Conservation (phyloP, 345 rosid species). For the Salix suchowensis region DNA sequence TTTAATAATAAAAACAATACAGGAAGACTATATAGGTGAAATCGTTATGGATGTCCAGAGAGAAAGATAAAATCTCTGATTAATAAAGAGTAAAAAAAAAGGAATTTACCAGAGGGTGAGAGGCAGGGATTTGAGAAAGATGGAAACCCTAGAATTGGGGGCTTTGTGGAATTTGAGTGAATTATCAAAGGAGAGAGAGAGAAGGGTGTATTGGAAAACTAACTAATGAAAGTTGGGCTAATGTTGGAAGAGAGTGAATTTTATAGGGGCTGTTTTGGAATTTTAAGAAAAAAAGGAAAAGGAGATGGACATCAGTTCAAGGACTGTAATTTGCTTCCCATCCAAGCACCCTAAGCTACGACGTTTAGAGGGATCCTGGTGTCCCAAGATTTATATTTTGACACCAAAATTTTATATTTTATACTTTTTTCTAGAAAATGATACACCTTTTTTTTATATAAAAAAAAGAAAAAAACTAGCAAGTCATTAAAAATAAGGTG, state of each 20-base stretch:
- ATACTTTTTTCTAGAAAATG: not conserved
- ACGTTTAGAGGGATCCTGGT: not conserved
- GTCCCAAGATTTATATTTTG: no score
- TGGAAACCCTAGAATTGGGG: slow-evolving; percentile 42
- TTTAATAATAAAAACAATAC: not conserved
- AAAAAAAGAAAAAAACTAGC: no score
- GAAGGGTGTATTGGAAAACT: slow-evolving; percentile 20
- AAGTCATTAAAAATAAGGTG: no score
- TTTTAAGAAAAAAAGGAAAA: not conserved
- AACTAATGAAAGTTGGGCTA: slow-evolving; percentile 6
- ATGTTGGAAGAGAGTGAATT: not conserved
- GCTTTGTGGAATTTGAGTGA: slow-evolving; percentile 26
- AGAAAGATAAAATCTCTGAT: not conserved
- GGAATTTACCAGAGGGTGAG: slow-evolving; percentile 17
- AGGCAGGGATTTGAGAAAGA: slow-evolving; percentile 13
- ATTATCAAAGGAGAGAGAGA: not conserved
- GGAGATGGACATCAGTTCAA: not conserved
- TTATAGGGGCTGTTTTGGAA: slow-evolving; percentile 15
- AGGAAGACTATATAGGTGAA: not conserved
- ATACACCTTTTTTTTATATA: not conserved
- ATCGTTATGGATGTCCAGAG: not conserved
- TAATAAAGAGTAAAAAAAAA: not conserved
- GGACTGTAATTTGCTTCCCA: not conserved
- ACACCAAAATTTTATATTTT: not conserved
- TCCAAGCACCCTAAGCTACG: not conserved